A percentile compares a stretch with the other conserved stretches of the same genome.
Evolutionary conservation across 163 green algal genomes (phyloP).

Genomic region (Picocystis sp.): DNA sequence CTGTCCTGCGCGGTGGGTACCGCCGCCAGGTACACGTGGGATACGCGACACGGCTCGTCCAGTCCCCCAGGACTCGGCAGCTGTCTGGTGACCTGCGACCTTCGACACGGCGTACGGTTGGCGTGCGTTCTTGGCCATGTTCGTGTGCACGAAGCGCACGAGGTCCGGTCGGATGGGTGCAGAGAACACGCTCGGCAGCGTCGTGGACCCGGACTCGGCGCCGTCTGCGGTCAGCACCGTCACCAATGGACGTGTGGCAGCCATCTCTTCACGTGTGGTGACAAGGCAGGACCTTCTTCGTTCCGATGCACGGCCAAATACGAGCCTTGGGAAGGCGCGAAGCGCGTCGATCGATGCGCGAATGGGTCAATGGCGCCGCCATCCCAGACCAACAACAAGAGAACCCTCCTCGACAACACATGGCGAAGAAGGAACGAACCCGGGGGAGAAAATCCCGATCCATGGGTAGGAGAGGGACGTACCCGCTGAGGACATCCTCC

Average conservation of each 20-base stretch:
- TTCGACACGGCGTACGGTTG: conserved; percentile 86
- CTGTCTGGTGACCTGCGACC: conserved; percentile 87
- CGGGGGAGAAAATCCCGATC: too few species aligned
- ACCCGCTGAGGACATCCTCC: too few species aligned
- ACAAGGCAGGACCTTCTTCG: too few species aligned
- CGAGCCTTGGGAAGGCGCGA: too few species aligned
- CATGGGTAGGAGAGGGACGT: too few species aligned
- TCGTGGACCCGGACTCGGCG: conserved; percentile 44
- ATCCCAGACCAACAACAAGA: too few species aligned
- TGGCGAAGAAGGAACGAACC: too few species aligned
- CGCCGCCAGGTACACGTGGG: conserved; percentile 91
- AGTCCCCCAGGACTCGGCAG: conserved; percentile 97
- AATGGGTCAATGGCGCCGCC: too few species aligned
- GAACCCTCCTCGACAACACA: too few species aligned
- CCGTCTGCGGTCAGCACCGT: conserved; percentile 59
- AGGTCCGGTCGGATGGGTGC: conserved; percentile 90
- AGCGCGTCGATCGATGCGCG: too few species aligned
- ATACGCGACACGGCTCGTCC: conserved; percentile 98
- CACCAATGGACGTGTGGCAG: conserved; percentile 55
- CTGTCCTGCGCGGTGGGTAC: conserved; percentile 81
- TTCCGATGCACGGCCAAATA: too few species aligned
- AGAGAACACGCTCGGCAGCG: conserved; percentile 78
- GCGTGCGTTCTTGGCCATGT: conserved; percentile 84
- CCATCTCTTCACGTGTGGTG: too few species aligned
- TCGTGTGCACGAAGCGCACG: conserved; percentile 74